Evolutionary conservation across 352 stramenopile genomes (phyloP).

Genomic region (Globisporangium paroecandrum): DNA sequence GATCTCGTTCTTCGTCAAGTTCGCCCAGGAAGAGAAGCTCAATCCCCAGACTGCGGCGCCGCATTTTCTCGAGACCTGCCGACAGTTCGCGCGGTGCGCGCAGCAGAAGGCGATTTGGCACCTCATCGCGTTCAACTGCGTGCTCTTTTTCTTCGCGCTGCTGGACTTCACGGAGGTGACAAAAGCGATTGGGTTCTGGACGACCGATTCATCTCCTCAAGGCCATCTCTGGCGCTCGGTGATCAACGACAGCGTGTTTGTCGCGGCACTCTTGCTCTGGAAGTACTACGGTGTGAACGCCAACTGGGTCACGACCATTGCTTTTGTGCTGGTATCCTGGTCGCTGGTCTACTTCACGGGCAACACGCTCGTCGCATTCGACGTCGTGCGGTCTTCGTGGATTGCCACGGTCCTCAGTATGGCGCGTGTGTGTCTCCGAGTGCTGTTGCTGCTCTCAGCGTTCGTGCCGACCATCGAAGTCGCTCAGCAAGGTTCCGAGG

Average conservation of each 20-base stretch:
- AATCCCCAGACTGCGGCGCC: neutral
- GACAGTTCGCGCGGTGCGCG: conserved; percentile 21
- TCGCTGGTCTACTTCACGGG: conserved; percentile 6
- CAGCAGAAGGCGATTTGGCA: conserved; percentile 47
- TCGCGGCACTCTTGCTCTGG: conserved; percentile 24
- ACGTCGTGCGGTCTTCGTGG: conserved; percentile 23
- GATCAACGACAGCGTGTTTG: conserved; percentile 22
- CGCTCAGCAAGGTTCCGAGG: conserved; percentile 36
- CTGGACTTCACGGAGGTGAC: conserved; percentile 25
- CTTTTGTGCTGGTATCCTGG: conserved; percentile 16
- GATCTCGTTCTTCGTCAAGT: conserved; percentile 27
- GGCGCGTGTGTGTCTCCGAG: conserved; percentile 17
- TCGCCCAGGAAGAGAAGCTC: conserved; percentile 24
- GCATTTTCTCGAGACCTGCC: conserved; percentile 16
- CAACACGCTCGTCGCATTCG: conserved; percentile 26
- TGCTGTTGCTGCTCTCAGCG: conserved; percentile 25
- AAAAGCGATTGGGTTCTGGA: conserved; percentile 24
- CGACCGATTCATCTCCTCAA: conserved; percentile 5
- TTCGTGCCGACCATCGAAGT: conserved; percentile 46
- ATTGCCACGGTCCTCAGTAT: conserved; percentile 18
- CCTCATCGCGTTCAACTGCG: conserved; percentile 38
- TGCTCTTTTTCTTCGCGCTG: conserved; percentile 37
- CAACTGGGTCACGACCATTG: conserved; percentile 23
- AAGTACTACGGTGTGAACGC: conserved; percentile 19
- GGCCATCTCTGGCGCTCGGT: conserved; percentile 16